Evolutionary conservation across 805 yeast genomes (phyloP).

Genomic region (Blastobotrys mokoenaii): DNA sequence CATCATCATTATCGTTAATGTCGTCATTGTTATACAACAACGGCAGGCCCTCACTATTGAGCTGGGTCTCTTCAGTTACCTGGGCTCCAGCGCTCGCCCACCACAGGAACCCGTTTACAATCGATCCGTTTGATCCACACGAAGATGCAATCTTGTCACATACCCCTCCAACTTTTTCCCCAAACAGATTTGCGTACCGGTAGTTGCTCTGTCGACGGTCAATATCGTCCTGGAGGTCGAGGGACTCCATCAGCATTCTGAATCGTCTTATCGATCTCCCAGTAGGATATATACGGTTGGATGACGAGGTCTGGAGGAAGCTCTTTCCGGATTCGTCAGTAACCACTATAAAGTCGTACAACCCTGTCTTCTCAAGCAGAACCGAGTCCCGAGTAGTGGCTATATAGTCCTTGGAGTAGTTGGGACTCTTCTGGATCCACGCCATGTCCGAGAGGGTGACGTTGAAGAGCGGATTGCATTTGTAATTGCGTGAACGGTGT

Average conservation of each 20-base stretch:
- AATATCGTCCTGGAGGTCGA: constrained; percentile 7
- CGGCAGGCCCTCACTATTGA: constrained; percentile 31
- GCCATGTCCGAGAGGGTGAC: constrained; percentile 52
- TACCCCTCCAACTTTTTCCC: constrained; percentile 1
- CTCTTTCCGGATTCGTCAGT: not conserved
- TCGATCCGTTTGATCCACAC: constrained; percentile 1
- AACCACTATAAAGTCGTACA: constrained; percentile 40
- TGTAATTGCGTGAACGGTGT: not conserved
- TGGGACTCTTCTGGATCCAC: constrained; percentile 23
- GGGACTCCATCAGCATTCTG: constrained; percentile 13
- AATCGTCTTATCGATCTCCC: constrained; percentile 23
- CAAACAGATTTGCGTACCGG: not conserved
- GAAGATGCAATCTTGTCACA: not conserved
- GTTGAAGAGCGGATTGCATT: constrained; percentile 23
- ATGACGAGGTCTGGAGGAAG: not conserved
- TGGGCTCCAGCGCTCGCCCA: constrained; percentile 82
- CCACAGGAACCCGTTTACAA: constrained; percentile 54
- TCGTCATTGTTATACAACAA: constrained; percentile 1
- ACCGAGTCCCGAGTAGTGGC: constrained; percentile 65
- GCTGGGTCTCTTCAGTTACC: constrained; percentile 33
- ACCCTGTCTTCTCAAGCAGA: constrained; percentile 41
- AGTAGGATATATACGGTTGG: constrained; percentile 14
- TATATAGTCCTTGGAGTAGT: constrained; percentile 33
- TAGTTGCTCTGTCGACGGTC: not conserved
- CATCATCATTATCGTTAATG: constrained; percentile 8